These are phyloP conservation scores for Aspergillus sp. DNA, from an alignment of 2,329 filamentous ascomycete genomes.

Conservation along the genomic window DNA sequence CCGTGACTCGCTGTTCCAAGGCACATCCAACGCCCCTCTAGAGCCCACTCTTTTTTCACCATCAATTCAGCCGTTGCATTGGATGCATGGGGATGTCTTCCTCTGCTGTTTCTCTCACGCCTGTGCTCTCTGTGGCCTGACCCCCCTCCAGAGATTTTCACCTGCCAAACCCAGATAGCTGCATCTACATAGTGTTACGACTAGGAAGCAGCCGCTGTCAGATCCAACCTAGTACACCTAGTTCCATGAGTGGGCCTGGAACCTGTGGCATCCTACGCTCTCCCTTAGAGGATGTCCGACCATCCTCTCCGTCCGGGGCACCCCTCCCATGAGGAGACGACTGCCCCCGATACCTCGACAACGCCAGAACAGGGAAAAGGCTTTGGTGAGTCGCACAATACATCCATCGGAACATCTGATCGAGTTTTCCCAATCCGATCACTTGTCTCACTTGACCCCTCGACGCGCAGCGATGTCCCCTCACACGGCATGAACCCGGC, in stretches of 20 bases:
- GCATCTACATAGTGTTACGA: no score
- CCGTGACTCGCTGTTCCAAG: no score
- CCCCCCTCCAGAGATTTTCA: neutral
- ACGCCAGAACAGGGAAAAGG: neutral
- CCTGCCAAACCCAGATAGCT: neutral
- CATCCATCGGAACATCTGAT: constrained; percentile 40
- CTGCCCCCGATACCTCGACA: neutral
- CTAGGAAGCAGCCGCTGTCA: neutral
- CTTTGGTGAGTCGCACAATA: neutral
- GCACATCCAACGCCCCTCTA: no score
- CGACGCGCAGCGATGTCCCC: constrained; percentile 35
- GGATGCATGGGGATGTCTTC: no score
- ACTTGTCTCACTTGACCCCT: constrained; percentile 69
- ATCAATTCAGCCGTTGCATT: no score
- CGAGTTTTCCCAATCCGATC: constrained; percentile 80
- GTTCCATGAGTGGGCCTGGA: neutral
- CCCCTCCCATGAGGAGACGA: neutral
- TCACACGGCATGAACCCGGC: constrained; percentile 11
- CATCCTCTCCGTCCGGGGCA: neutral
- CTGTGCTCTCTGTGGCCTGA: no score
- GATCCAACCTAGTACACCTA: neutral
- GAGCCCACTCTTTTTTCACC: no score
- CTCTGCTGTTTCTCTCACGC: no score
- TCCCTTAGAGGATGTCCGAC: neutral
- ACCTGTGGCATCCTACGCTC: neutral